Conservation (phyloP, 2,329 filamentous ascomycete genomes). For the Fulvia fulva region DNA sequence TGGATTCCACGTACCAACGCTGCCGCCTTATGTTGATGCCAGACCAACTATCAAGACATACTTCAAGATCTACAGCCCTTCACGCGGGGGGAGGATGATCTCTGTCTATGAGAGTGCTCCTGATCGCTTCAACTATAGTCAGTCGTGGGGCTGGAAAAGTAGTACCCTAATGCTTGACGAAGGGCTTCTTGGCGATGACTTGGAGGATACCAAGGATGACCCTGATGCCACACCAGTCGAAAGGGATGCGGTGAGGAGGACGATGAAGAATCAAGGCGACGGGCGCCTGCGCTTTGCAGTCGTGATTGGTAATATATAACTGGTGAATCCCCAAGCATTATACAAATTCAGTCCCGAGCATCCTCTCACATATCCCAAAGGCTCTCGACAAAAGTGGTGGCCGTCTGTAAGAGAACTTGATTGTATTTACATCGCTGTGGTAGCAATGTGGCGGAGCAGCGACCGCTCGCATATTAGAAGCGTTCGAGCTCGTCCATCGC, state of each 20-base stretch:
- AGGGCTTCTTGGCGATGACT: slow-evolving; percentile 33
- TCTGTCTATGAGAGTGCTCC: slow-evolving; percentile 57
- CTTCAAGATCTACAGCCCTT: slow-evolving; percentile 59
- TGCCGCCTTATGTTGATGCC: slow-evolving; percentile 53
- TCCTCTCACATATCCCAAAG: no score
- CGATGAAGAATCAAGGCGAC: slow-evolving; percentile 42
- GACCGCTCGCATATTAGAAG: no score
- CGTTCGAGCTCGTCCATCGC: no score
- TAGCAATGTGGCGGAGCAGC: no score
- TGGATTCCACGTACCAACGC: slow-evolving; percentile 38
- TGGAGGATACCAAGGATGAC: slow-evolving; percentile 34
- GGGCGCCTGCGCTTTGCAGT: slow-evolving; percentile 57
- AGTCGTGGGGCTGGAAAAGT: slow-evolving; percentile 61
- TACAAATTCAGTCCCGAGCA: no score
- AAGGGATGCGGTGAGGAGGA: slow-evolving; percentile 17
- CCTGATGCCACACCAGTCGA: slow-evolving; percentile 16
- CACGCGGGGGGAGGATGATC: slow-evolving; percentile 55
- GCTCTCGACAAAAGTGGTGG: no score
- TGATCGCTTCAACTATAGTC: slow-evolving; percentile 57
- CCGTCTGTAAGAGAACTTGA: no score
- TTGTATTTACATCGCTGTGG: no score
- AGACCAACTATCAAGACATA: slow-evolving; percentile 58
- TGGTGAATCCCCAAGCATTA: not conserved
- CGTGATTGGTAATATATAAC: slow-evolving; percentile 51
- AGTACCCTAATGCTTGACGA: slow-evolving; percentile 56